These are phyloP conservation scores for Achlya hypogyna DNA, from an alignment of 352 stramenopile genomes.

Conservation along the genomic window DNA sequence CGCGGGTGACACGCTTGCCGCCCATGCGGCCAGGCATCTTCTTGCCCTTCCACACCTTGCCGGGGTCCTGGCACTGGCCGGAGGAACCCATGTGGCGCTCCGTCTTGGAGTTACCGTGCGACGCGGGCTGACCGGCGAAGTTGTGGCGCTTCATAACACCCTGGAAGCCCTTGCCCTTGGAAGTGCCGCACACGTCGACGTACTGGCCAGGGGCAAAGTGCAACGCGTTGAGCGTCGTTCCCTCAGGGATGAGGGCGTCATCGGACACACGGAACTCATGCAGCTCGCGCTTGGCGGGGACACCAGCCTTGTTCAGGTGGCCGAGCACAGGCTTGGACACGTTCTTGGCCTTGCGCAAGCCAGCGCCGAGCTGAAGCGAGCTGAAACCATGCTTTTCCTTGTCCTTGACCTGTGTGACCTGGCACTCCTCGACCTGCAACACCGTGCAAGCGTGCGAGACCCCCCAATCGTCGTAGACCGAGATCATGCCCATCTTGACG, in stretches of 20 bases:
- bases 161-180: conserved; percentile 85
- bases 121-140: conserved; percentile 94
- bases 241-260: conserved; percentile 78
- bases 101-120: conserved; percentile 97
- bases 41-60: conserved; percentile 99
- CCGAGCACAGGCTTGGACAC: conserved; percentile 88
- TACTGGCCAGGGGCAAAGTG: conserved; percentile 98
- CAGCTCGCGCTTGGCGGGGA: conserved; percentile 91
- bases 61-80: conserved; percentile 97
- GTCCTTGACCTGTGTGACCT: conserved; percentile 95
- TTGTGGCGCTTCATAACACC: conserved; percentile 98
- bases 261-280: conserved; percentile 93
- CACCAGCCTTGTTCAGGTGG: conserved; percentile 88
- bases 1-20: conserved; percentile 87
- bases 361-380: conserved; percentile 93
- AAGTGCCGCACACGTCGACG: conserved; percentile 93
- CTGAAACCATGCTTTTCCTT: conserved; percentile 91
- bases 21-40: conserved; percentile 99
- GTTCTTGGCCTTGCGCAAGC: conserved; percentile 94
- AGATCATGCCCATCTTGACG: conserved; percentile 99
- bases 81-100: conserved; percentile 95
- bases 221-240: conserved; percentile 89
- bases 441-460: conserved; percentile 95
- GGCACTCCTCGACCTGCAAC: conserved; percentile 85
- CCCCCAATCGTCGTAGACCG: conserved; percentile 97